Base-by-base conservation (phyloP, 306 rosid species). In the Glycine latifolia region DNA sequence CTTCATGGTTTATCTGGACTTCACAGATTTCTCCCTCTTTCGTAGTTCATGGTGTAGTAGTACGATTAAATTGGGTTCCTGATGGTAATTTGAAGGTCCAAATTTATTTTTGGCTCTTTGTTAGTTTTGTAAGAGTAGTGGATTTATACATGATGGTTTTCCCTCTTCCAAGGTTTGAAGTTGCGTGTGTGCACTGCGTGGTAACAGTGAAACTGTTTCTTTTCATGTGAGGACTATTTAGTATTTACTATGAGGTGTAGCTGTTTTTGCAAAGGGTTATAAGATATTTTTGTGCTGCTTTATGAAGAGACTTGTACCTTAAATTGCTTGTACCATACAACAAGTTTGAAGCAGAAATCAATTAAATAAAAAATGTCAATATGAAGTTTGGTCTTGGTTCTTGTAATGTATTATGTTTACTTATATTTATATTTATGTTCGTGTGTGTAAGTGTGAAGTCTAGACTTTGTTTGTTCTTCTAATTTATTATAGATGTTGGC, bases 31-130 rank as follows among this genome's bases (percentile, higher is more conserved):
- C 8, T 2, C 44, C 13, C 44, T 0, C 8, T 67, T 50, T 1
- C 31, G 31, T 37, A 8, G 52, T 15, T 77, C 56, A 12, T 8
- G 10, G 79, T 37, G 44, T 78, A 54, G 15, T 13, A 13, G 13
- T 74, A 6, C 48, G 72, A 58, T 79, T 69, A 14, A 50, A 81
- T 78, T 61, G 79, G 76, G 66, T 16, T 71, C 13, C 50, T 48
- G 33, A 76, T 43, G 87, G 41, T 67, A 26, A 58, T 67, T 72
- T 53, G n/a, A 20, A 10, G 33, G 44, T 53, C 50, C 17, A 11
- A 12, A 58, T 52, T 67, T 55, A 26, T 73, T 44, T 67, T 44
- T 67, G 8, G 72, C 13, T 14, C 44, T 49, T 71, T 4, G 7
- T 39, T 63, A 39, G 44, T 75, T 76, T 76, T 76, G 16, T 71